A percentile compares a stretch with the other conserved stretches of the same genome.
phyloP scores from a whole-genome alignment of 257 asterid genomes.

The Perilla frutescens region DNA sequence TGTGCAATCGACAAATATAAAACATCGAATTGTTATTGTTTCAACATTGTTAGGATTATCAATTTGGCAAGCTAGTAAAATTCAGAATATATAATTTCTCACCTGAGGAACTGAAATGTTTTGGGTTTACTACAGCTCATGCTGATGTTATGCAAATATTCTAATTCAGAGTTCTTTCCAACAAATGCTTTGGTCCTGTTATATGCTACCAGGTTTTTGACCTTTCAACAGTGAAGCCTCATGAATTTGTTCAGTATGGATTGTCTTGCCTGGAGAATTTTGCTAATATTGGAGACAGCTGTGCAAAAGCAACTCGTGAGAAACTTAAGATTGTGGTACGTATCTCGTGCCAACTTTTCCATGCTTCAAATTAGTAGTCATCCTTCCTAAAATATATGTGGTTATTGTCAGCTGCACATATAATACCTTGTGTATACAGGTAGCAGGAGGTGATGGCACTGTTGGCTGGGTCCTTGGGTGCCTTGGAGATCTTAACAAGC shows the following conservation, averaged over 20 bases:
- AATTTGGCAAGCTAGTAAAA: neutral
- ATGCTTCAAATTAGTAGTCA: conserved; percentile 2
- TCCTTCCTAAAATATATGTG: conserved; percentile 10
- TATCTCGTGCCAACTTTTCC: conserved; percentile 20
- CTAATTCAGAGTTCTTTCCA: conserved; percentile 1
- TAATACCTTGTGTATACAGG: conserved; percentile 52
- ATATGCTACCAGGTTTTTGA: conserved; percentile 82
- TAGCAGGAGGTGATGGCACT: conserved; percentile 99
- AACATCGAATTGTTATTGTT: neutral
- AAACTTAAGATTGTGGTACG: conserved; percentile 94
- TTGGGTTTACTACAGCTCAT: conserved; percentile 5
- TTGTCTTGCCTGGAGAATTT: conserved; percentile 89
- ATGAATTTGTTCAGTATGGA: conserved; percentile 92
- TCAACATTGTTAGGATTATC: neutral
- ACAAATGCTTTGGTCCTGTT: conserved; percentile 9
- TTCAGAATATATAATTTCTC: neutral
- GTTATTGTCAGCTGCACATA: conserved; percentile 14
- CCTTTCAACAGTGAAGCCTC: conserved; percentile 86
- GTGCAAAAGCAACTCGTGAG: conserved; percentile 80
- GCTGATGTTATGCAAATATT: conserved; percentile 14
- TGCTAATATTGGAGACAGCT: conserved; percentile 76
- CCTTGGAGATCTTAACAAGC: conserved; percentile 79
- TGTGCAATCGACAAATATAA: neutral
- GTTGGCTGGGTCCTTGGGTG: conserved; percentile 99
- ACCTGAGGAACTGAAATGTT: neutral